Evolutionary conservation across 441 rosid genomes (phyloP).

Genomic region (Sinapis alba): DNA sequence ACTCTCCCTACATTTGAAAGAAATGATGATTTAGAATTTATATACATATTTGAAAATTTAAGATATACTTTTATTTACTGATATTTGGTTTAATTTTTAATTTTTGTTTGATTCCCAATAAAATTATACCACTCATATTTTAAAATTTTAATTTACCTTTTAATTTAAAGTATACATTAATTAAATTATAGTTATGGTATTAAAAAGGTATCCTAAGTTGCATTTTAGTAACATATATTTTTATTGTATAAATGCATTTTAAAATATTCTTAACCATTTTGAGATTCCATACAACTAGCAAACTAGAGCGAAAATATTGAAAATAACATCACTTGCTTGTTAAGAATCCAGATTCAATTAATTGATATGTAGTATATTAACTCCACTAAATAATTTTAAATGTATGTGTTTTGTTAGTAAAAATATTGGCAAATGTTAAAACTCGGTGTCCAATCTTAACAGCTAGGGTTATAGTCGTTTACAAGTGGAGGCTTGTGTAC

Average conservation of each 20-base stretch:
- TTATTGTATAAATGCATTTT: neutral
- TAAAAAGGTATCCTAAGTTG: neutral
- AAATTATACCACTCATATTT: no score
- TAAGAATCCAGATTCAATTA: neutral
- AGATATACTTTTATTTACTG: no score
- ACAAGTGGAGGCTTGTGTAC: conserved; percentile 6
- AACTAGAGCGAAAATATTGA: neutral
- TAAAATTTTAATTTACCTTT: no score
- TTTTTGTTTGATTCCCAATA: no score
- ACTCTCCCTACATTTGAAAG: no score
- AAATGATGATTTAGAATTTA: no score
- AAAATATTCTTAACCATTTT: neutral
- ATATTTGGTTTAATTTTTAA: no score
- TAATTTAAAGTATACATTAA: no score
- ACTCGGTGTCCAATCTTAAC: conserved; percentile 30
- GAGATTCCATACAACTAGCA: neutral
- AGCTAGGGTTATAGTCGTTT: conserved; percentile 25
- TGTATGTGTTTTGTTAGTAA: neutral
- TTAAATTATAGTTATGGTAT: no score
- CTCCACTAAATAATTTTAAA: neutral
- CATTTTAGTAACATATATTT: neutral
- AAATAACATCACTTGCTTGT: neutral
- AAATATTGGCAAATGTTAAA: neutral
- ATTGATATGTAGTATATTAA: neutral
- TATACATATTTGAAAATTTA: no score